Base-by-base conservation (phyloP, 23 red algal species). In the Gracilaria gracilis region DNA sequence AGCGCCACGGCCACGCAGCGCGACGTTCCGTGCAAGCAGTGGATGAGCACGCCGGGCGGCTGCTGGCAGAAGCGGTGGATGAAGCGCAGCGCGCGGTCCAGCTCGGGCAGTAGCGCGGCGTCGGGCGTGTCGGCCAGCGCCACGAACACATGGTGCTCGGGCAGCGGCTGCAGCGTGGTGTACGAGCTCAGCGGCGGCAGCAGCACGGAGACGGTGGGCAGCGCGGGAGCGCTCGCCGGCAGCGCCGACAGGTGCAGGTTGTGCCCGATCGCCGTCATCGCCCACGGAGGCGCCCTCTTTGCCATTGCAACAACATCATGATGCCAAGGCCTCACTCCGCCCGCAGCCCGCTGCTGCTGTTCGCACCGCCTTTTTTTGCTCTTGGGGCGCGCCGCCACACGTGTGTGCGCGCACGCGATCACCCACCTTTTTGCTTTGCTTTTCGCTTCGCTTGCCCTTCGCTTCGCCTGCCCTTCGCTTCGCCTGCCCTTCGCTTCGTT, bases 181-280 rank as follows among this genome's bases (percentile, higher is more conserved):
- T 51, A 36, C 31, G 29, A 13, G 21, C 4, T 0, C 61, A 32
- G 61, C 31, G 81, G 59, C 40, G 81, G 59, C 5, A 19, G 39
- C 40, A 85, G 38, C 51, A 85, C 59, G 11, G 81, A 85, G 25
- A 85, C 51, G 7, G 81, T 85, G 17, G 81, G 81, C 21, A 65
- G 3, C 24, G 81, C 47, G 20, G 81, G 81, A 31, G 81, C 0
- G 7, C 31, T n/a, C 24, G 7, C 16, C 32, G 81, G 81, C 36
- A 85, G 81, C 42, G 32, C 81, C 59, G 81, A 85, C 57, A 85
- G 34, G 8, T 53, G 16, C 65, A 85, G 14, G 61, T 85, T 85
- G 54, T 65, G 23, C 7, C 72, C 72, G 38, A 77, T 50, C n/a
- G 72, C 72, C 40, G 0, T 49, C 72, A 77, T 77, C 7, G 25